Evolutionary conservation across 2,329 filamentous ascomycete species (phyloP).

Genomic region (Orbilia javanica): DNA sequence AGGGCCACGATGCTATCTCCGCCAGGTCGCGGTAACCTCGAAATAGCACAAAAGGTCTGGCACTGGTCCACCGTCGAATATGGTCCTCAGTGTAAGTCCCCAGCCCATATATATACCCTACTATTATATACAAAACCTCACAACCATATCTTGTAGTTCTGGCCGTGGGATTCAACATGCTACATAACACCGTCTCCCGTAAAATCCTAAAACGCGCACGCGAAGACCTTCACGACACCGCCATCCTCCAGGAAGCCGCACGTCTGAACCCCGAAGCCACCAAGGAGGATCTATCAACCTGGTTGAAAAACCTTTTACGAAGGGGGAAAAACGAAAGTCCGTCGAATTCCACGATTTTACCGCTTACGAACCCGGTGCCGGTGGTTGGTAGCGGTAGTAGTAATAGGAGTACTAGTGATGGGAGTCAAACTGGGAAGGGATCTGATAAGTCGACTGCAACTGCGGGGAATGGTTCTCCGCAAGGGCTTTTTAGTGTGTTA

Average conservation of each 20-base stretch:
- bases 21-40: slow-evolving; percentile 59
- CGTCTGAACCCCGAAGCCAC: slow-evolving; percentile 28
- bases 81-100: slow-evolving; percentile 67
- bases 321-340: slow-evolving; percentile 30
- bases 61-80: slow-evolving; percentile 70
- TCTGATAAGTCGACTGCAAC: slow-evolving; percentile 23
- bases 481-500: slow-evolving; percentile 37
- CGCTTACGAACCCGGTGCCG: slow-evolving; percentile 29
- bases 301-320: slow-evolving; percentile 35
- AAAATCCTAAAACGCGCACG: slow-evolving; percentile 54
- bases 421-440: slow-evolving; percentile 33
- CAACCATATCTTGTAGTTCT: slow-evolving; percentile 63
- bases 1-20: slow-evolving; percentile 55
- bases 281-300: slow-evolving; percentile 25
- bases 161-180: slow-evolving; percentile 70
- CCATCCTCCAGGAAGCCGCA: slow-evolving; percentile 52
- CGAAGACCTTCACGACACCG: slow-evolving; percentile 52
- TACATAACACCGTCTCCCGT: slow-evolving; percentile 65
- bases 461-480: not conserved
- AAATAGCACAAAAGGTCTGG: slow-evolving; percentile 69
- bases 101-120: not conserved
- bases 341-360: slow-evolving; percentile 43
- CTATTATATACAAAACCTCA: not conserved
- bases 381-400: slow-evolving; percentile 60
- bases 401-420: slow-evolving; percentile 55